Percentiles rank a stretch among this genome's conserved stretches.
phyloP scores from a whole-genome alignment of 345 rosid genomes.

The Salix viminalis region DNA sequence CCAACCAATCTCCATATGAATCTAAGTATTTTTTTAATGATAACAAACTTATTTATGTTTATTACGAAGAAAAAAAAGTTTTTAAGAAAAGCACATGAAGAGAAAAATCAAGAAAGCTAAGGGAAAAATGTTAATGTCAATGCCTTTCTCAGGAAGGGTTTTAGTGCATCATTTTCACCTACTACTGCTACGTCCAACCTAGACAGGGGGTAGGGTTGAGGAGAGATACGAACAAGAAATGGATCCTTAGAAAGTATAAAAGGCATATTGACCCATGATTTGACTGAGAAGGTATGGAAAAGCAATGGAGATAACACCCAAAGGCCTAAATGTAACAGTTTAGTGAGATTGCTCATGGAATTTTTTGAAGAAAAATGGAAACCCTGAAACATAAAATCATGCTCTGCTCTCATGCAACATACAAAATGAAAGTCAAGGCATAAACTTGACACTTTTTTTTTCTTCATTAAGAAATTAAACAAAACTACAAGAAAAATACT shows the following conservation, averaged over 20 bases:
- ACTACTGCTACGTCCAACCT: not conserved
- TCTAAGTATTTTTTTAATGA: not conserved
- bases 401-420: not conserved
- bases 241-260: not conserved
- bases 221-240: not conserved
- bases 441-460: not conserved
- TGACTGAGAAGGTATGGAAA: not conserved
- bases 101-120: not conserved
- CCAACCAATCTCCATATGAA: not conserved
- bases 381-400: not conserved
- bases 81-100: not conserved
- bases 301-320: not conserved
- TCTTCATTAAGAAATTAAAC: constrained; percentile 1
- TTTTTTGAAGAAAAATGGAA: not conserved
- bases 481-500: not conserved
- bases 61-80: not conserved
- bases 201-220: not conserved
- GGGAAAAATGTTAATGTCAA: not conserved
- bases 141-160: not conserved
- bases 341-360: not conserved
- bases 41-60: not conserved
- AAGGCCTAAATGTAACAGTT: not conserved
- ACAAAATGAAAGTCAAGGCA: not conserved
- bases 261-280: not conserved
- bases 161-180: not conserved